These are phyloP conservation scores for Penicillium nordicum DNA, from an alignment of 2,329 filamentous ascomycete species.

Conservation along the genomic window DNA sequence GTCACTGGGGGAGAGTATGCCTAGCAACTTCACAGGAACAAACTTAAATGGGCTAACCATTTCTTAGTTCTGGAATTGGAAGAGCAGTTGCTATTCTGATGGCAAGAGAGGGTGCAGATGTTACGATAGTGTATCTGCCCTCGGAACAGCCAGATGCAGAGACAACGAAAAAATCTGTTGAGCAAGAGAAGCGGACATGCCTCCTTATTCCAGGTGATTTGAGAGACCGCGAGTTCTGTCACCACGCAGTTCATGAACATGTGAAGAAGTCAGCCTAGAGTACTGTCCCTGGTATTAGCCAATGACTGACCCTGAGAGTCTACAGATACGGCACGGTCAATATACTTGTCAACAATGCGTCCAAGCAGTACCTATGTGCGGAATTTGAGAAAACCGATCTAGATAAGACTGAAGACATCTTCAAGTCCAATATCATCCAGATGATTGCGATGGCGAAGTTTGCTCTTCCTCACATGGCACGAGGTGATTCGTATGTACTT, in stretches of 20 bases:
- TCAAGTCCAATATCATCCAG: constrained; percentile 55
- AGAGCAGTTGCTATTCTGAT: constrained; percentile 14
- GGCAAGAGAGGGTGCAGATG: constrained; percentile 15
- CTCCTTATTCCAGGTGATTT: constrained; percentile 11
- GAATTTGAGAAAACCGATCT: constrained; percentile 50
- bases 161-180: constrained; percentile 5
- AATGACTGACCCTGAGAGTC: constrained; percentile 48
- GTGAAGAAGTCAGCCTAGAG: constrained; percentile 42
- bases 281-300: constrained; percentile 41
- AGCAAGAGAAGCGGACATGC: constrained; percentile 7
- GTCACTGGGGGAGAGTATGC: constrained; percentile 58
- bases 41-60: constrained; percentile 54
- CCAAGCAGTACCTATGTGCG: constrained; percentile 54
- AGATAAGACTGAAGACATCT: constrained; percentile 54
- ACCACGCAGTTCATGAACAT: constrained; percentile 52
- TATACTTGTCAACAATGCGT: constrained; percentile 59
- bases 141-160: constrained; percentile 14
- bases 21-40: constrained; percentile 52
- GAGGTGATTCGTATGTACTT: constrained; percentile 44
- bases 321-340: constrained; percentile 43
- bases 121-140: constrained; percentile 14
- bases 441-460: constrained; percentile 61
- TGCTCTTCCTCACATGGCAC: constrained; percentile 54
- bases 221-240: constrained; percentile 35
- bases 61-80: constrained; percentile 13